Base-by-base conservation (phyloP, 768 basidiomycete genomes). In the Agrocybe praecox region DNA sequence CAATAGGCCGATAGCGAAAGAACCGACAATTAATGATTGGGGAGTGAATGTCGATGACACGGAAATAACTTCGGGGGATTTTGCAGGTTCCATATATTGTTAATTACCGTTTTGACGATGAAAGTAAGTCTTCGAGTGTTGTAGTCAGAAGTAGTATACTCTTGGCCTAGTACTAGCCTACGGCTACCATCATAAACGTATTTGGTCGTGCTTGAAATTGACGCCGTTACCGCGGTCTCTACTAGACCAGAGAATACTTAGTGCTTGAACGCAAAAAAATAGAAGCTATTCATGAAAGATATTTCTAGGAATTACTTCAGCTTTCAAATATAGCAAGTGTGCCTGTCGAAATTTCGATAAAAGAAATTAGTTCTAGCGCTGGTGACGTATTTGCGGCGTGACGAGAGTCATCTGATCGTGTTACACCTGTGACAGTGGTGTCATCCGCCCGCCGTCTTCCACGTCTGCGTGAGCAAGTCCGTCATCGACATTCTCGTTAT, bases 1-100 rank as follows among this genome's bases (percentile, higher is more conserved):
- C 9, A 82, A 49, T 19, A 81, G 48, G 6, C 82, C 82, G 17
- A 79, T 59, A 33, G 69, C 55, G 1, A 85, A 64, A 6, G 86
- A 81, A 17, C 73, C 74, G 17, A 80, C 24, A 2, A 71, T 56
- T 40, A 84, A 57, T 33, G 71, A 73, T 47, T 67, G 68, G n/a
- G 80, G 65, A 0, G 77, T 72, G 22, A 82, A 69, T 6, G 68
- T 63, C 0, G 75, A 61, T 18, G 72, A 62, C 1, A 77, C 55
- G 1, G 74, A 69, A 0, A 72, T 51, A 6, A 77, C 70, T 58
- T 80, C 77, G 1, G 79, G 76, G 6, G 63, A 65, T 53, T 60
- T 59, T 26, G 59, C 65, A 19, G 62, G 65, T 36, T 50, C 29
- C 34, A 61, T 61, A 49, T 62, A 29, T 63, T 57, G 17, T 57